Conservation (phyloP, 257 asterid species). For the Linaria vulgaris region DNA sequence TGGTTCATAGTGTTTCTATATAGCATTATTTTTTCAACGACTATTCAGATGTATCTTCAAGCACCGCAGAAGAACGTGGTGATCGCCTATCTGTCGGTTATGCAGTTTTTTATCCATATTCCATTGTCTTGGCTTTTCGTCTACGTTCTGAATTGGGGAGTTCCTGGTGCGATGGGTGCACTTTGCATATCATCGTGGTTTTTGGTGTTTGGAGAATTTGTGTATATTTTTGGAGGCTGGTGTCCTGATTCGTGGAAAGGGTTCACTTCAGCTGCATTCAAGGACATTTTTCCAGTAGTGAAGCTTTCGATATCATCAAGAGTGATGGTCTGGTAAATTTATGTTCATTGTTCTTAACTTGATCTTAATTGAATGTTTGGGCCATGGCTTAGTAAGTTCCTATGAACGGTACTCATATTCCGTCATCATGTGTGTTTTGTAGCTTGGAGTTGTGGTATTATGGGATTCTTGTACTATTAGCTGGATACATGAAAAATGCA, state of each 20-base stretch:
- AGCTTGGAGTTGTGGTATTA: conserved; percentile 75
- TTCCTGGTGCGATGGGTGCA: conserved; percentile 61
- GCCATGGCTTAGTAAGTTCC: not conserved
- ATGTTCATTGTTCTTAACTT: not conserved
- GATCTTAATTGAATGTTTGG: not conserved
- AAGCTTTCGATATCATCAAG: conserved; percentile 67
- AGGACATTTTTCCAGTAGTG: conserved; percentile 56
- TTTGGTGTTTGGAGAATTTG: conserved; percentile 52
- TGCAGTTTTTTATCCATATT: conserved; percentile 47
- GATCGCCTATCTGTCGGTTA: conserved; percentile 46
- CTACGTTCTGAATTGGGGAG: conserved; percentile 38
- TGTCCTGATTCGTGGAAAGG: conserved; percentile 68
- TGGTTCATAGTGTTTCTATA: conserved; percentile 60
- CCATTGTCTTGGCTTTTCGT: conserved; percentile 60
- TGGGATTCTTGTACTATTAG: conserved; percentile 58
- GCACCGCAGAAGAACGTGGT: conserved; percentile 61
- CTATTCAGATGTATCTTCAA: conserved; percentile 68
- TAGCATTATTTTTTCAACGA: conserved; percentile 47
- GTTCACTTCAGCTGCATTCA: conserved; percentile 41
- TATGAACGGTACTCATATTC: too few species aligned
- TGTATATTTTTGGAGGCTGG: conserved; percentile 67
- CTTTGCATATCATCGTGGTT: conserved; percentile 57
- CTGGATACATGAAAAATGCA: conserved; percentile 68
- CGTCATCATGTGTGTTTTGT: not conserved
- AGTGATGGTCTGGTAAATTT: conserved; percentile 58